These are phyloP conservation scores for Axilococcus clingmanii DNA, from an alignment of 139 green algal genomes.

Conservation along the genomic window DNA sequence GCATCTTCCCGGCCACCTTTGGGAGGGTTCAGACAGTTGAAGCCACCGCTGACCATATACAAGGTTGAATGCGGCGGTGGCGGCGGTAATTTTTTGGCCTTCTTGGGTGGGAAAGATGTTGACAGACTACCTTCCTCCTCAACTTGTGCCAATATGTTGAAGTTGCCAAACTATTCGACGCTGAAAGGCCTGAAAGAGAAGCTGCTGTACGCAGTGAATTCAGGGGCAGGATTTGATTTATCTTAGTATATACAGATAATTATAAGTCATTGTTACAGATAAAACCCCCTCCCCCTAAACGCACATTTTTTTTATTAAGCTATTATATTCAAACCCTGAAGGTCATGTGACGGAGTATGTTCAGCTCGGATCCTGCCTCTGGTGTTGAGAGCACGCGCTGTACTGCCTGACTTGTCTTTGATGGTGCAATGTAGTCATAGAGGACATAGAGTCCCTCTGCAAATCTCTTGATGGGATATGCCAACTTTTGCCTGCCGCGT, in stretches of 20 bases:
- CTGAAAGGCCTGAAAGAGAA: conserved; percentile 61
- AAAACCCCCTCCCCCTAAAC: neutral
- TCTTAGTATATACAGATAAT: conserved; percentile 36
- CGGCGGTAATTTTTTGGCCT: conserved; percentile 41
- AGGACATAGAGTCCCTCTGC: conserved; percentile 83
- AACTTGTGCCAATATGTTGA: conserved; percentile 77
- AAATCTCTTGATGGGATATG: conserved; percentile 79
- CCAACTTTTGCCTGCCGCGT: conserved; percentile 47
- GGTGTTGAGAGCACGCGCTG: conserved; percentile 76
- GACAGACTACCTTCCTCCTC: conserved; percentile 84
- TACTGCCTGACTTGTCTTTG: conserved; percentile 45
- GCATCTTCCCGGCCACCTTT: conserved; percentile 71
- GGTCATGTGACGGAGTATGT: conserved; percentile 70
- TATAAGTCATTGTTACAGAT: conserved; percentile 1
- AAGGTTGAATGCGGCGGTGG: conserved; percentile 52
- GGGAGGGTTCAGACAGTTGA: conserved; percentile 80
- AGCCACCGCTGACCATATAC: conserved; percentile 77
- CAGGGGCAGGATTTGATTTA: conserved; percentile 81
- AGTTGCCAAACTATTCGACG: conserved; percentile 40
- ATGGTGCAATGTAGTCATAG: conserved; percentile 63
- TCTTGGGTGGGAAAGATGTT: conserved; percentile 53
- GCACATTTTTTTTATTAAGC: too few species aligned
- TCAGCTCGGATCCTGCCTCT: conserved; percentile 57
- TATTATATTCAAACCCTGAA: conserved; percentile 24
- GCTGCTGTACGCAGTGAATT: conserved; percentile 81